A percentile compares a stretch with the other conserved stretches of the same genome.
phyloP scores from a whole-genome alignment of 1,284 basidiomycete species.

The Trichosporon coremiiforme region DNA sequence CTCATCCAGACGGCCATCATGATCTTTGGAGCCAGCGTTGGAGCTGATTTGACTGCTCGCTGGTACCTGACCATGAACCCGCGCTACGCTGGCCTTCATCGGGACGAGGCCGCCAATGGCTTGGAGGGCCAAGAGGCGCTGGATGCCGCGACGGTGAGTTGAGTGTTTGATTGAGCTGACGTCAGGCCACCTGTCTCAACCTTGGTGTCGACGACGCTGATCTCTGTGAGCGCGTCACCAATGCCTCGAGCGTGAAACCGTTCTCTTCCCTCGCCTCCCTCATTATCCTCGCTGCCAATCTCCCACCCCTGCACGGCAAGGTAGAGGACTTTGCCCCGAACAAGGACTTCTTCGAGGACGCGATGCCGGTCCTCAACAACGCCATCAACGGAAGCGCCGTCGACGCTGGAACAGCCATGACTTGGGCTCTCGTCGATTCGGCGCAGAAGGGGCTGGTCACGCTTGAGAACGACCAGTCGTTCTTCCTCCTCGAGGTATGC shows the following conservation, averaged over 20 bases:
- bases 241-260: conserved; percentile 29
- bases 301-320: conserved; percentile 19
- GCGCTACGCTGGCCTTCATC: conserved; percentile 32
- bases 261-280: conserved; percentile 40
- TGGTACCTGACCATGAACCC: conserved; percentile 44
- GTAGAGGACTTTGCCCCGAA: conserved; percentile 17
- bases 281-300: conserved; percentile 35
- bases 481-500: conserved; percentile 45
- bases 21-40: conserved; percentile 37
- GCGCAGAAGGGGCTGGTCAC: conserved; percentile 18
- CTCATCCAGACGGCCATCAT: conserved; percentile 37
- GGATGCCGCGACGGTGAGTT: conserved; percentile 30
- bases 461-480: conserved; percentile 38
- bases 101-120: conserved; percentile 22
- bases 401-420: conserved; percentile 37
- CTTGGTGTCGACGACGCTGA: conserved; percentile 31
- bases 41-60: conserved; percentile 35
- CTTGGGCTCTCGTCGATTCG: conserved; percentile 32
- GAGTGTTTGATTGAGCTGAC: not conserved
- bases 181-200: conserved; percentile 8
- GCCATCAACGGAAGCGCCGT: conserved; percentile 32
- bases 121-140: conserved; percentile 30
- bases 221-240: conserved; percentile 35
- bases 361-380: conserved; percentile 39
- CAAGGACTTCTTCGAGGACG: conserved; percentile 33